phyloP scores from a whole-genome alignment of 2,329 filamentous ascomycete species.

The Xylariaceae sp. region DNA sequence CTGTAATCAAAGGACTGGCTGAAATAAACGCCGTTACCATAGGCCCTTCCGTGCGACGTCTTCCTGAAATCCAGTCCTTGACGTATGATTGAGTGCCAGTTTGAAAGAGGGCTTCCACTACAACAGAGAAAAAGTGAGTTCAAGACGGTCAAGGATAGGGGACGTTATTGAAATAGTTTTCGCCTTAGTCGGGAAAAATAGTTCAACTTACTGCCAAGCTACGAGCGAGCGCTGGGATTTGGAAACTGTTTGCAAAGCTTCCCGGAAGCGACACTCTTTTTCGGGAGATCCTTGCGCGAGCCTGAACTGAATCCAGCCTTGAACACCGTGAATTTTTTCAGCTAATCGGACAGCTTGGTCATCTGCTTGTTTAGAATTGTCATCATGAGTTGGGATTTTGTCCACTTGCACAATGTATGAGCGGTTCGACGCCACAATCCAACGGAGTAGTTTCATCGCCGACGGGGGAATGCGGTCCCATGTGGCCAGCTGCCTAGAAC shows the following conservation, averaged over 20 bases:
- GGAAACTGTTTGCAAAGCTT: constrained; percentile 50
- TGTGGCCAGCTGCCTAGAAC: constrained; percentile 38
- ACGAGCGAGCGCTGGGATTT: constrained; percentile 59
- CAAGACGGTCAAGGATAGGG: no score
- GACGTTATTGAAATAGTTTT: no score
- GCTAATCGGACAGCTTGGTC: constrained; percentile 24
- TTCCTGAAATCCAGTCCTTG: constrained; percentile 72
- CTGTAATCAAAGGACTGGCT: constrained; percentile 58
- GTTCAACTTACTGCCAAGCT: constrained; percentile 62
- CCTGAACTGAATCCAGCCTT: constrained; percentile 72
- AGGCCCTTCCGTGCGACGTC: constrained; percentile 62
- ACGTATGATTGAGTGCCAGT: constrained; percentile 89
- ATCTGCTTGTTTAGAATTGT: constrained; percentile 3
- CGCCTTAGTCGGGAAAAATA: no score
- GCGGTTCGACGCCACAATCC: constrained; percentile 87
- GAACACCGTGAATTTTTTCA: constrained; percentile 60
- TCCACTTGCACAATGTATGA: constrained; percentile 81
- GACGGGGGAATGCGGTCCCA: constrained; percentile 59
- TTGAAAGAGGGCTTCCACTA: constrained; percentile 62
- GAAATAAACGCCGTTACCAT: constrained; percentile 79
- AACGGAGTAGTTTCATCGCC: constrained; percentile 67
- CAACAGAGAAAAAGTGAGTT: not conserved
- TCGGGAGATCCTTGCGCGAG: constrained; percentile 86
- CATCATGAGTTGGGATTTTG: constrained; percentile 27
- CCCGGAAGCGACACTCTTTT: constrained; percentile 72